Evolutionary conservation across 192 early-diverging fungal species (phyloP), one percentile per base, ranked within the genome.

Genomic region (Podila clonocystis): DNA sequence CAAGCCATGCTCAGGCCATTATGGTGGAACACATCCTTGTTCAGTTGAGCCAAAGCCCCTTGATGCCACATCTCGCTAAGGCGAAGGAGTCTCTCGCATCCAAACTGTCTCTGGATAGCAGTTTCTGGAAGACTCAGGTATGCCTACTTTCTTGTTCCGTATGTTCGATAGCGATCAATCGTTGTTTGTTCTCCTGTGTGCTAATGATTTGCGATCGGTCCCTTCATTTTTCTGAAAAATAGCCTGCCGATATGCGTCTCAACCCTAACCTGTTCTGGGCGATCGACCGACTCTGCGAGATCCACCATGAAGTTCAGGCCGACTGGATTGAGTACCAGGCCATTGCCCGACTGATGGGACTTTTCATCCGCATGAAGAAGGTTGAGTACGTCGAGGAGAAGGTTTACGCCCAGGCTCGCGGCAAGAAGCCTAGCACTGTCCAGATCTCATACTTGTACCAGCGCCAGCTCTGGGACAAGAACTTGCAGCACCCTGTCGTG

Each of bases 231-330:
- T 20, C 28, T 34, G 63, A 57, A 29, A 31, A 52, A 68, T 67
- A 80, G 77, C 77, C 77, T 59, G 70, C 71, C 3, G 71, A 80
- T 58, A 80, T 80, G 77, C 65, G 77, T 22, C 30, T 68, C 41
- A 80, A 80, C 48, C 70, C 77, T 1, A 65, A 80, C 34, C 49
- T 80, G 62, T 80, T 80, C 70, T 80, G 77, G 77, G 77, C 67
- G 4, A 69, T 80, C 24, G 70, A 73, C 33, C 38, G 63, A 30
- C 70, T 80, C 9, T 80, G 77, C 50, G 34, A 61, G 17, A 24
- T 55, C 15, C 49, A 80, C 24, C 50, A 62, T 20, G 67, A 65
- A 13, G 66, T 62, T 30, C 48, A 59, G 31, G 52, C 59, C 2
- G 67, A 63, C 55, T 80, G 77, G 77, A 48, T 65, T 7, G 70